Evolutionary conservation across 768 basidiomycete genomes (phyloP).

Genomic region (Lenzites betulinus): DNA sequence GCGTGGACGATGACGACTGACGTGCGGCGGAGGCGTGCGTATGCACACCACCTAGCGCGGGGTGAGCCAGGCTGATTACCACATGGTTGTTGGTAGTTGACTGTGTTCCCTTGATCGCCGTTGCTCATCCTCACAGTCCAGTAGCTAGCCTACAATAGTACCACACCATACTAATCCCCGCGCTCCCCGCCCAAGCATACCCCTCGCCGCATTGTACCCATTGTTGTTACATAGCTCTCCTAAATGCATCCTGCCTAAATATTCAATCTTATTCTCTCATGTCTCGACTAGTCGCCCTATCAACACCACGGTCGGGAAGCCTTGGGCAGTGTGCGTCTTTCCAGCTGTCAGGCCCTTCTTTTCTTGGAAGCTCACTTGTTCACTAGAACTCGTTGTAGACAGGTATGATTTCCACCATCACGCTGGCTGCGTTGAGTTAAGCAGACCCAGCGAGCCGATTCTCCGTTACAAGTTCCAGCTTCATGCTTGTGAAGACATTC

Average conservation of each 20-base stretch:
- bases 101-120: conserved; percentile 19
- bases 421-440: too few relatives aligned
- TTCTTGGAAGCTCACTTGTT: too few relatives aligned
- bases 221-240: conserved; percentile 11
- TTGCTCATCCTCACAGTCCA: conserved; percentile 20
- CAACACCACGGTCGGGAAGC: too few relatives aligned
- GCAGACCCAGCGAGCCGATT: too few relatives aligned
- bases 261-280: too few relatives aligned
- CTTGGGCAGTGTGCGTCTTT: too few relatives aligned
- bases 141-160: conserved; percentile 10
- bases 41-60: background rate
- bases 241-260: background rate
- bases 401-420: too few relatives aligned
- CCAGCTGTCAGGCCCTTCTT: too few relatives aligned
- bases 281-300: too few relatives aligned
- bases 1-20: conserved; percentile 9
- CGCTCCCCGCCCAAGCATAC: conserved; percentile 10
- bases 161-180: conserved; percentile 13
- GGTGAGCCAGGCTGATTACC: conserved; percentile 22
- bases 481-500: too few relatives aligned
- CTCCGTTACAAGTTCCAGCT: too few relatives aligned
- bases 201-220: conserved; percentile 20
- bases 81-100: conserved; percentile 21
- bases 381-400: too few relatives aligned
- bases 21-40: background rate